Base-by-base conservation (phyloP, 257 asterid genomes). In the Lithospermum erythrorhizon region DNA sequence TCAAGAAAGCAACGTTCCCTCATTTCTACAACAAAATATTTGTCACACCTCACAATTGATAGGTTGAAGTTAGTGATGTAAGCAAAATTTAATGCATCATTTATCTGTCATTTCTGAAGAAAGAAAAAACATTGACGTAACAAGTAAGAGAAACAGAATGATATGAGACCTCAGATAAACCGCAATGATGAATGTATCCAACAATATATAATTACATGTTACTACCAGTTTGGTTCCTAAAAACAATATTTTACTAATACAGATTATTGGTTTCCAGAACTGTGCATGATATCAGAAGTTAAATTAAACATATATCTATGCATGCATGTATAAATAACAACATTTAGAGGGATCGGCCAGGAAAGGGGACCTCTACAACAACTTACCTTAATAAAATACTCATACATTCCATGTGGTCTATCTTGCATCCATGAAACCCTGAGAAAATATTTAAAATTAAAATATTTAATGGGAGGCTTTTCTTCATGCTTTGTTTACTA, bases 361-460 rank as follows among this genome's bases (percentile, higher is more conserved):
- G 45, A 35, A 35, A 35, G 14, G 48, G 55, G 47, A 18, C 58
- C 25, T 53, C 61, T 32, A 37, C 37, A 57, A 32, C 61, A 18
- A 62, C 77, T 72, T 60, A 93, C 99, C 95, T 93, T 93, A 70
- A 83, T 51, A 68, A 89, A 93, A 75, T 89, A 93, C 74, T 85
- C 96, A 79, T 87, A 87, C 67, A 79, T 71, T 21, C 99, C 99
- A 79, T 72, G 76, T 23, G 86, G 95, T 41, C 63, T 70, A 68
- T 67, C 70, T 63, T 93, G 97, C 61, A 74, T 69, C 83, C 94
- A 83, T 4, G 73, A 84, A 56, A 81, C 90, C 71, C 99, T 93
- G 81, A 64, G 57, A 21, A 59, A 56, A 8, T 11, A 35, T 35
- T 35, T 35, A 15, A 52, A 16, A 21, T n/a, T 16, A 48, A 9